These are phyloP conservation scores for Omphalotus guepiniiformis DNA, from an alignment of 768 basidiomycete genomes.

Conservation along the genomic window DNA sequence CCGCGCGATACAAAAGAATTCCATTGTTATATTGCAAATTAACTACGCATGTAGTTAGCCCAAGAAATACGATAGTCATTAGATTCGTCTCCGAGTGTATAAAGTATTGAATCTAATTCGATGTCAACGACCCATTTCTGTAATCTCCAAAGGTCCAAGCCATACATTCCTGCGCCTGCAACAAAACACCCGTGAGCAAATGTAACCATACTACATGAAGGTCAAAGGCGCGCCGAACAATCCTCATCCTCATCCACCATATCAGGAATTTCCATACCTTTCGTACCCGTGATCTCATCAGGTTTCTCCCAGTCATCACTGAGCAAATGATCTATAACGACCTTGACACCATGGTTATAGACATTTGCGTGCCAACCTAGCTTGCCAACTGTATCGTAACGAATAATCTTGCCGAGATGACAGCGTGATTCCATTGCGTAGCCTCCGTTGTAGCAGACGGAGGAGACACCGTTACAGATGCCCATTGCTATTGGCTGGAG, in stretches of 20 bases:
- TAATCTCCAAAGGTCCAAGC: slow-evolving; percentile 4
- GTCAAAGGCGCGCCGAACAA: slow-evolving; percentile 50
- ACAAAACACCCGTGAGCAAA: not conserved
- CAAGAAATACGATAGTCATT: too few relatives aligned
- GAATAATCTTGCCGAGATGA: slow-evolving; percentile 77
- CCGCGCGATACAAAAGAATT: too few relatives aligned
- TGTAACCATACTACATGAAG: not conserved
- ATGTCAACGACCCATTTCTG: not conserved
- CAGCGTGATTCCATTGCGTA: slow-evolving; percentile 89
- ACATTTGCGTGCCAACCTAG: slow-evolving; percentile 77
- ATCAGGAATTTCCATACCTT: slow-evolving; percentile 27
- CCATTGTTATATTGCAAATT: too few relatives aligned
- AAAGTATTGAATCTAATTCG: too few relatives aligned
- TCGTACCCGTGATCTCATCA: slow-evolving; percentile 2
- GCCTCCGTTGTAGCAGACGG: slow-evolving; percentile 51
- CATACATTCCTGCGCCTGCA: slow-evolving; percentile 6
- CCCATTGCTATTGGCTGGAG: slow-evolving; percentile 84
- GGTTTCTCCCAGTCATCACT: slow-evolving; percentile 31
- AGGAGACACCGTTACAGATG: slow-evolving; percentile 66
- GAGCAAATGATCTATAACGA: slow-evolving; percentile 57
- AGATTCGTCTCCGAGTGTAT: too few relatives aligned
- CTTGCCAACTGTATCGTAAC: slow-evolving; percentile 83
- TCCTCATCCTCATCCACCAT: slow-evolving; percentile 38
- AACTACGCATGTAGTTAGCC: too few relatives aligned
- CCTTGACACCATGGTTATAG: slow-evolving; percentile 65